Percentiles rank a stretch among this genome's conserved stretches.
These are phyloP conservation scores for Monascus ruber DNA, from an alignment of 2,329 filamentous ascomycete genomes.

Conservation along the genomic window DNA sequence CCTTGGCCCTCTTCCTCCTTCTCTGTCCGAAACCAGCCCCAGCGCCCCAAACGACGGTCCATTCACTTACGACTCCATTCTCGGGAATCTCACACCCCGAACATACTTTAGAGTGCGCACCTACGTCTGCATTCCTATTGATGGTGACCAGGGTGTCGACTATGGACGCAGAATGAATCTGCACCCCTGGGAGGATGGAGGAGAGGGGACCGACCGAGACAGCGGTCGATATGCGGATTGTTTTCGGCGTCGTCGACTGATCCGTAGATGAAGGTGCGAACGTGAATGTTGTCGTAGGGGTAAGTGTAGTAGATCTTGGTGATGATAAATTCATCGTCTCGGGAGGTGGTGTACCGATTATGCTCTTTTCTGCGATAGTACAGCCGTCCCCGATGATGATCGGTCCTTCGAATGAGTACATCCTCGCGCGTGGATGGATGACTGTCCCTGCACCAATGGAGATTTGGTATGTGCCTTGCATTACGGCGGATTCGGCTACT, in stretches of 20 bases:
- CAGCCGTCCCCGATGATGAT: constrained; percentile 72
- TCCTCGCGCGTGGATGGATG: constrained; percentile 72
- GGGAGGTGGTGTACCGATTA: constrained; percentile 21
- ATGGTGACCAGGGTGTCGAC: constrained; percentile 37
- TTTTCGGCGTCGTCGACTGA: constrained; percentile 3
- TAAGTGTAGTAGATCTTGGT: constrained; percentile 1
- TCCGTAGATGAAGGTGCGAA: constrained; percentile 1
- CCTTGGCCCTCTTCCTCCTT: constrained; percentile 21
- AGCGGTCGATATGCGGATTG: constrained; percentile 25
- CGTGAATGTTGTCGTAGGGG: constrained; percentile 1
- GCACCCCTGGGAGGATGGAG: constrained; percentile 26
- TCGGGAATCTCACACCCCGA: constrained; percentile 49
- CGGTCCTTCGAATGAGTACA: constrained; percentile 67
- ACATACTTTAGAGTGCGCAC: constrained; percentile 58
- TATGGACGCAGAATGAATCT: constrained; percentile 25
- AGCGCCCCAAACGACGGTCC: constrained; percentile 58
- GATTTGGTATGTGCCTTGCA: constrained; percentile 61
- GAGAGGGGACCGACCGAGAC: constrained; percentile 29
- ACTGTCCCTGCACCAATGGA: constrained; percentile 66
- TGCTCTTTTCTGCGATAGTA: constrained; percentile 59
- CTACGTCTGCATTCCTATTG: constrained; percentile 19
- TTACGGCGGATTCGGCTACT: constrained; percentile 27
- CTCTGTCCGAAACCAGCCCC: constrained; percentile 33
- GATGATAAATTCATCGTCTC: constrained; percentile 5
- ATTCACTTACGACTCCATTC: constrained; percentile 51